phyloP scores from a whole-genome alignment of 495 filamentous ascomycete species.

The Immersiella caudata region DNA sequence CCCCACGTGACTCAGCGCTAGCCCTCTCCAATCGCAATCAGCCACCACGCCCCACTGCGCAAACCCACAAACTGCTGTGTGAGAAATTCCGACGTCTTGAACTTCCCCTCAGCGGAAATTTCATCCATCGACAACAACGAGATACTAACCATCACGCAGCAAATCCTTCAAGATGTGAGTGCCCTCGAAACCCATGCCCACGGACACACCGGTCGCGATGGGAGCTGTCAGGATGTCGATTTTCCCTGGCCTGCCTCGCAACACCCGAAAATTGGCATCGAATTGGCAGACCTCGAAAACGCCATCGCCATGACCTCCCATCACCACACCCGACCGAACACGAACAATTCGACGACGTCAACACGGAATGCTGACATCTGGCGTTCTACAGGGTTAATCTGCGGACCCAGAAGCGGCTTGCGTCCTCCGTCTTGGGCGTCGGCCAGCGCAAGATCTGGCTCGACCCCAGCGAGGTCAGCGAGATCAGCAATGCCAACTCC shows the following conservation, averaged over 20 bases:
- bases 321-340: conserved; percentile 12
- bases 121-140: conserved; percentile 47
- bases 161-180: conserved; percentile 60
- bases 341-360: conserved; percentile 7
- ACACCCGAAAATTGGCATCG: neutral
- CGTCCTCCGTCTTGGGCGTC: conserved; percentile 95
- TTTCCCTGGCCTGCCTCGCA: conserved; percentile 15
- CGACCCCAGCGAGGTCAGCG: conserved; percentile 98
- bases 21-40: conserved; percentile 40
- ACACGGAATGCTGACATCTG: conserved; percentile 41
- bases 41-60: conserved; percentile 26
- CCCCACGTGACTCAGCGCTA: conserved; percentile 30
- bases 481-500: conserved; percentile 99
- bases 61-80: conserved; percentile 45
- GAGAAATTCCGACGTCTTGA: conserved; percentile 42
- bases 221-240: conserved; percentile 1
- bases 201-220: conserved; percentile 15
- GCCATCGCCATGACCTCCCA: conserved; percentile 16
- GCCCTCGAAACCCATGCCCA: conserved; percentile 20
- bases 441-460: conserved; percentile 99
- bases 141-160: conserved; percentile 49
- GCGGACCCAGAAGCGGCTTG: conserved; percentile 99
- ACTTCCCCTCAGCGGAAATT: conserved; percentile 46
- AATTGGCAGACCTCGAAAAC: conserved; percentile 9
- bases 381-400: conserved; percentile 85